A percentile compares a stretch with the other conserved stretches of the same genome.
Conservation (phyloP, 331 rosid species). For the Pyrus hybrid region DNA sequence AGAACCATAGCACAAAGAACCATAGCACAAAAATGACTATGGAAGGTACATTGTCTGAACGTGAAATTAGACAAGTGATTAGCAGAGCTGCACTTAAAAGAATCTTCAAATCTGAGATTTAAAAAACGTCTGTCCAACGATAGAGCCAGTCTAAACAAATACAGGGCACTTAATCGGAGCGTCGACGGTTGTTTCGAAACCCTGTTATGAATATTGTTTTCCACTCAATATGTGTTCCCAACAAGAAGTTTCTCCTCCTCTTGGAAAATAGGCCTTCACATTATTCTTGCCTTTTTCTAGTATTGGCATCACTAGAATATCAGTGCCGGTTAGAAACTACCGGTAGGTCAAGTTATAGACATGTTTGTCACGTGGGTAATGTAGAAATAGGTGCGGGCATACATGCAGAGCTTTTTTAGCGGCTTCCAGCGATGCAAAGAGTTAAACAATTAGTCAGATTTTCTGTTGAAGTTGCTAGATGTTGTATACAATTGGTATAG, state of each 20-base stretch:
- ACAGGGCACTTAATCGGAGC: constrained; percentile 78
- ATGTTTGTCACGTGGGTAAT: constrained; percentile 65
- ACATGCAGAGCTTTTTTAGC: constrained; percentile 73
- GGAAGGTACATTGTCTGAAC: background rate
- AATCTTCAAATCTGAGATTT: constrained; percentile 53
- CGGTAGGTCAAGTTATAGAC: constrained; percentile 63
- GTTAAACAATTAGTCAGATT: background rate
- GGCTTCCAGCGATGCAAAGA: constrained; percentile 50
- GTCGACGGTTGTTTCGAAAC: constrained; percentile 61
- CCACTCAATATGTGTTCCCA: constrained; percentile 94
- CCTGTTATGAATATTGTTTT: constrained; percentile 44
- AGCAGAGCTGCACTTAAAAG: constrained; percentile 15
- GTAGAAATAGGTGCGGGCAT: constrained; percentile 85
- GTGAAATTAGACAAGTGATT: background rate
- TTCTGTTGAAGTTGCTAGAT: background rate
- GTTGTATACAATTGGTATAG: background rate
- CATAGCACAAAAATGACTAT: background rate
- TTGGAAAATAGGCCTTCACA: constrained; percentile 77
- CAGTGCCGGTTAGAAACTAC: constrained; percentile 80
- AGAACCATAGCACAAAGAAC: too few relatives aligned
- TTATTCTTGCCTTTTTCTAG: constrained; percentile 70
- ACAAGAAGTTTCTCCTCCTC: constrained; percentile 37
- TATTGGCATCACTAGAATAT: constrained; percentile 78
- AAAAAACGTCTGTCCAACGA: constrained; percentile 64
- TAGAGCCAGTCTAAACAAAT: constrained; percentile 63